Evolutionary conservation across 495 filamentous ascomycete species (phyloP).

Genomic region (Monascus purpureus): DNA sequence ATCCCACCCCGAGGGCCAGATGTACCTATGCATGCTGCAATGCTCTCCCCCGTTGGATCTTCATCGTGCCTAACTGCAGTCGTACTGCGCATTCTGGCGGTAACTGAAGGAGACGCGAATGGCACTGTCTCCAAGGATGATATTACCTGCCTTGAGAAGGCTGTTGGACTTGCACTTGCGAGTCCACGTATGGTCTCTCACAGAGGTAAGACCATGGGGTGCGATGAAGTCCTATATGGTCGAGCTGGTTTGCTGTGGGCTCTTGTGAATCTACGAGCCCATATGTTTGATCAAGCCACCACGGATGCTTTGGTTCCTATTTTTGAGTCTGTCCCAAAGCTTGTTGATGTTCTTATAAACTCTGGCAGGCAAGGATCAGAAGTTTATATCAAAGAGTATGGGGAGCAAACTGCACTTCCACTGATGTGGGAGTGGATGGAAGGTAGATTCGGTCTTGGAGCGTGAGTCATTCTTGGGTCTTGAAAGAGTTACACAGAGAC

Average conservation of each 20-base stretch:
- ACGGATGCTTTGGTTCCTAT: constrained; percentile 9
- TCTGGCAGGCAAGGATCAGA: constrained; percentile 20
- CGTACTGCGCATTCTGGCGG: constrained; percentile 12
- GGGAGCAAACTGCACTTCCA: constrained; percentile 19
- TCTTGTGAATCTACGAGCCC: constrained; percentile 20
- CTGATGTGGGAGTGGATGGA: constrained; percentile 36
- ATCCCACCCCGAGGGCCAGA: constrained; percentile 16
- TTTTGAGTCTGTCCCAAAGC: constrained; percentile 11
- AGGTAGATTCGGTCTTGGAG: constrained; percentile 25
- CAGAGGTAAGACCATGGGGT: constrained; percentile 18
- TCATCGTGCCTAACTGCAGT: constrained; percentile 16
- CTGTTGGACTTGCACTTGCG: constrained; percentile 16
- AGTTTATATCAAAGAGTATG: constrained; percentile 15
- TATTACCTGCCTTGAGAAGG: constrained; percentile 15
- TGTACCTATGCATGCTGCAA: constrained; percentile 12
- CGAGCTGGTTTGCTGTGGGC: constrained; percentile 30
- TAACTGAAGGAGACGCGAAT: constrained; percentile 2
- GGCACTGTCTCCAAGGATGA: constrained; percentile 10
- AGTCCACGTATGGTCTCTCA: constrained; percentile 19
- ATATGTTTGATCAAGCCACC: constrained; percentile 9
- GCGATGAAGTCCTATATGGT: constrained; percentile 30
- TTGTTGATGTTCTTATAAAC: constrained; percentile 22
- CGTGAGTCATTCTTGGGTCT: constrained; percentile 12
- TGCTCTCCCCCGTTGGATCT: constrained; percentile 20
- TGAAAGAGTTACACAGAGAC: background rate